Evolutionary conservation across 192 early-diverging fungal species (phyloP), one percentile per base, ranked within the genome.

Genomic region (Backusella mclennaniae): DNA sequence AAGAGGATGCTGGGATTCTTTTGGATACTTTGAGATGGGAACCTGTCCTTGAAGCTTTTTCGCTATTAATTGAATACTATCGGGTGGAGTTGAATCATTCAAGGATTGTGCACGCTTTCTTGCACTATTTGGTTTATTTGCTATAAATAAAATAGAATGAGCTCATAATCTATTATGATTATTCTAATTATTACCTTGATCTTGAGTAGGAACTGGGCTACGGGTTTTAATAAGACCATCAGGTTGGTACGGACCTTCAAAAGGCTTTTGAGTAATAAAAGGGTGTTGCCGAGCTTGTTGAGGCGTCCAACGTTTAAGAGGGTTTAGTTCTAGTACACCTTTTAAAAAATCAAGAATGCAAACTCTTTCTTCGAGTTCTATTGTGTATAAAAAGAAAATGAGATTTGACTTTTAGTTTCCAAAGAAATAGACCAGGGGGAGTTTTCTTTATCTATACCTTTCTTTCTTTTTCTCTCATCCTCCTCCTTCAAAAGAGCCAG

Each of bases 271-370:
- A 0, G 97, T 98, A 52, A 98, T 95, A 77, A 99, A 98, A 14
- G 98, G 98, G 71, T 99, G 98, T 79, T 93, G 84, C 9, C 90
- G 87, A 1, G 98, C 97, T 80, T 99, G 96, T 59, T 94, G 93
- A n/a, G 98, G 97, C 11, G 95, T 93, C 97, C 97, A 98, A 69
- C 98, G 89, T 79, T 94, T 94, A 74, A 94, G 88, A 2, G 96
- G 97, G 69, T 99, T 97, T 31, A 98, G 74, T 46, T 93, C 90
- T 63, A 99, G 83, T 23, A 98, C 82, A 15, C 97, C 97, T 39
- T 89, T 85, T 31, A 98, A 78, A 85, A 99, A 99, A 83, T 99
- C 96, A 46, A 96, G 89, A 46, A 99, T 90, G 19, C 92, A 90
- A 23, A 83, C 66, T 3, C 96, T 89, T 73, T 83, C 87, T 74